Base-by-base conservation (phyloP, 345 rosid species). In the Citrus sp. region DNA sequence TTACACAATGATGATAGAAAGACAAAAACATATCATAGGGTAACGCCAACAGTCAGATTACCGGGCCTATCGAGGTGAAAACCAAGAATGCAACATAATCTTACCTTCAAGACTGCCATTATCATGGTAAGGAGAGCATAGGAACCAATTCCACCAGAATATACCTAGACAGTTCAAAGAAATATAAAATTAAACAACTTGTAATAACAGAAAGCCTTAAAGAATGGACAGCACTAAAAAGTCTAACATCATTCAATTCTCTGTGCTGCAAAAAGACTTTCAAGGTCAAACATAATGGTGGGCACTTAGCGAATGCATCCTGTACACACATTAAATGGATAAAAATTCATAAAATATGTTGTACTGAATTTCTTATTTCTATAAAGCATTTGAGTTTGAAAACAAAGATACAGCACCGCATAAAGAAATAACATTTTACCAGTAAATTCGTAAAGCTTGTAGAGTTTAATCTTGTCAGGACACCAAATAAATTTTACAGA, bases 191-290 rank as follows among this genome's bases (percentile, higher is more conserved):
- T 79, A 82, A 69, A 55, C 2, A 70, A 34, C 54, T 60, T 19
- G 58, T 9, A 78, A 72, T 73, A 7, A 70, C 55, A 5, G 75
- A 28, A 38, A 63, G 24, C 74, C 72, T 19, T 18, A 35, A 46
- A 24, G 21, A 75, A 73, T 35, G 32, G 13, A 7, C 77, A 56
- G 55, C 18, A 56, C 24, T 42, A 37, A 28, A 74, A 73, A 72
- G 72, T 73, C 80, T 81, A 66, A 95, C 99, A 97, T 95, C 99
- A 78, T 95, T 95, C 62, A 92, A 91, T 69, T 89, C 98, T 84
- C 99, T 93, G 80, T 95, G 99, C 79, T 95, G 99, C 78, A 95
- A 83, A 85, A 95, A 95, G 7, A 92, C 94, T 92, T 95, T 95
- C 86, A 95, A 79, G 80, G 93, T 93, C 77, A 93, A 85, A 81